Evolutionary conservation across 2,329 filamentous ascomycete species (phyloP).

Genomic region (Beauveria brongniartii): DNA sequence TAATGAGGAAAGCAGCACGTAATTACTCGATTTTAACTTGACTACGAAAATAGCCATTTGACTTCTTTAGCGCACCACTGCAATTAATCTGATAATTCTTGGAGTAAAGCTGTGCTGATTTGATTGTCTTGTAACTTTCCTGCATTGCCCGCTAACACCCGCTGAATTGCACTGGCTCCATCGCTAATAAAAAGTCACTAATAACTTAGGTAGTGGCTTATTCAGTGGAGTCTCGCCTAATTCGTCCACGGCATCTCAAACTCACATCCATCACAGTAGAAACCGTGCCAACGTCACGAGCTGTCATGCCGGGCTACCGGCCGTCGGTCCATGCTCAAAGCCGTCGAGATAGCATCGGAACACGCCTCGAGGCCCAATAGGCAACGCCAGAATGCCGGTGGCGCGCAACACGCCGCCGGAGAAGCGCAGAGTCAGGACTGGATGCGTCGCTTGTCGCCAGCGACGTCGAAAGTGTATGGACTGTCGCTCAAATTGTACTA

Average conservation of each 20-base stretch:
- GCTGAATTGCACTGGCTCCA: background rate
- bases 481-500: too few species aligned
- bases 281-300: background rate
- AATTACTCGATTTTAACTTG: rapidly evolving
- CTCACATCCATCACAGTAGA: background rate
- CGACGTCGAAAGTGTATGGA: constrained; percentile 15
- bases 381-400: constrained; percentile 12
- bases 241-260: background rate
- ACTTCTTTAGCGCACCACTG: too few species aligned
- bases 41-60: too few species aligned
- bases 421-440: constrained; percentile 17
- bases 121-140: too few species aligned
- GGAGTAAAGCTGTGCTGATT: too few species aligned
- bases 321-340: too few species aligned
- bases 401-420: constrained; percentile 14
- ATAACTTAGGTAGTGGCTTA: background rate
- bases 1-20: background rate
- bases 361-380: too few species aligned
- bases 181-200: too few species aligned
- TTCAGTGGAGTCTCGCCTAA: background rate
- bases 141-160: background rate
- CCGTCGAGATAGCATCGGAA: too few species aligned
- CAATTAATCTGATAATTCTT: too few species aligned
- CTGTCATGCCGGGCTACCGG: background rate
- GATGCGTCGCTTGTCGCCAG: constrained; percentile 15